Evolutionary conservation across 2,329 filamentous ascomycete species (phyloP).

Genomic region (Phyllosticta citribraziliensis): DNA sequence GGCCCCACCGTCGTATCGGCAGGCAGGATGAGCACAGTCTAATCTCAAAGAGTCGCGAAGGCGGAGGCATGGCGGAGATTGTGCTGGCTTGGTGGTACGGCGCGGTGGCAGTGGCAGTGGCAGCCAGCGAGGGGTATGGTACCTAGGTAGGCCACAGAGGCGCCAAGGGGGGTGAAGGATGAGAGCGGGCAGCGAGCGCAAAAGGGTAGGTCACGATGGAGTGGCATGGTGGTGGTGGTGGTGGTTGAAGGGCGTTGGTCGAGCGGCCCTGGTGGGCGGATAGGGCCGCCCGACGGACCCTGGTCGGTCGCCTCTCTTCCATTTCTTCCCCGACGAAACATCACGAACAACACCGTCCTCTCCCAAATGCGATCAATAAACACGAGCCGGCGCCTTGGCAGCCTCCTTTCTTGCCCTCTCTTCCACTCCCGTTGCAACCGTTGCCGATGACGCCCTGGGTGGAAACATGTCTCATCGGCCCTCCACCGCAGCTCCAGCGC

Average conservation of each 20-base stretch:
- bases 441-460: too few relatives aligned
- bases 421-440: not conserved
- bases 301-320: not conserved
- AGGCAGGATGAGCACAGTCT: not conserved
- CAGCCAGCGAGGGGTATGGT: not conserved
- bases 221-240: not conserved
- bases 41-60: not conserved
- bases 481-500: not conserved
- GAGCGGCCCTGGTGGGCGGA: too few relatives aligned
- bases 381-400: not conserved
- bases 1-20: not conserved
- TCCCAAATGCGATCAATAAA: not conserved
- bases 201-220: not conserved
- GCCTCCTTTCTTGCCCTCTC: not conserved
- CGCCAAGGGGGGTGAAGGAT: not conserved
- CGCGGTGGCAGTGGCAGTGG: not conserved
- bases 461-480: not conserved
- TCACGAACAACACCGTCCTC: not conserved
- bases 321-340: not conserved
- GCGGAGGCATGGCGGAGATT: not conserved
- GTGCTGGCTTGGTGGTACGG: not conserved
- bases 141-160: not conserved
- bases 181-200: not conserved
- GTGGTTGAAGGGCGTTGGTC: not conserved
- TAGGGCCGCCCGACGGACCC: not conserved